Evolutionary conservation across 1,284 basidiomycete genomes (phyloP), one percentile per base, ranked within the genome.

Genomic region (Austroboletus rostrupii): DNA sequence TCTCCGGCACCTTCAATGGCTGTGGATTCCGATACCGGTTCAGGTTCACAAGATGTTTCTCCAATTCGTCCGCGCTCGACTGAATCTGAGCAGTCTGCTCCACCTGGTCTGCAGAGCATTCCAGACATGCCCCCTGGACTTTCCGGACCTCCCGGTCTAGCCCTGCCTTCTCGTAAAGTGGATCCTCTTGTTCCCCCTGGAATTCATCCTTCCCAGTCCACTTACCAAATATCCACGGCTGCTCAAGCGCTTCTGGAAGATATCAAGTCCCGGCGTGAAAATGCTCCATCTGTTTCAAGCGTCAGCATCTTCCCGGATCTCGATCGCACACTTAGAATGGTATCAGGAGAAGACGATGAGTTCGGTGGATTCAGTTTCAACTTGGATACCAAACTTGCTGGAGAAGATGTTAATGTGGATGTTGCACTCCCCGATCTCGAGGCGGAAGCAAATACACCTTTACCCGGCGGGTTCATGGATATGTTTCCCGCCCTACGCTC

Each of bases 271-370:
- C 77, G 92, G 37, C 77, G 90, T 40, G 87, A 91, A 59, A 76
- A 79, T 9, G 61, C 75, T 3, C 70, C 78, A 4, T 53, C 69
- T 12, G 65, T 75, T 19, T 67, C 72, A 26, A 75, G 72, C 43
- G 70, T 80, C 53, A 90, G 79, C 64, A 87, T 90, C n/a, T 93
- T 92, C 75, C 90, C 90, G n/a, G 90, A 92, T 60, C 85, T 92
- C 54, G 90, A 92, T 66, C 79, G 87, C 19, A 90, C 87, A 28
- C 70, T 91, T 48, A 80, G 86, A 59, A 82, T 79, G 43, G 72
- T 90, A 38, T 79, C 76, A 54, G 80, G 78, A 16, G 78, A 76
- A 53, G 78, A 81, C 54, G 76, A 70, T 48, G 70, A 71, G 43
- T 74, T 70, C 48, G 81, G 81, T 37, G 83, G 87, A 4, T 91